Conservation (phyloP, 306 rosid species). For the Benincasa hispida region DNA sequence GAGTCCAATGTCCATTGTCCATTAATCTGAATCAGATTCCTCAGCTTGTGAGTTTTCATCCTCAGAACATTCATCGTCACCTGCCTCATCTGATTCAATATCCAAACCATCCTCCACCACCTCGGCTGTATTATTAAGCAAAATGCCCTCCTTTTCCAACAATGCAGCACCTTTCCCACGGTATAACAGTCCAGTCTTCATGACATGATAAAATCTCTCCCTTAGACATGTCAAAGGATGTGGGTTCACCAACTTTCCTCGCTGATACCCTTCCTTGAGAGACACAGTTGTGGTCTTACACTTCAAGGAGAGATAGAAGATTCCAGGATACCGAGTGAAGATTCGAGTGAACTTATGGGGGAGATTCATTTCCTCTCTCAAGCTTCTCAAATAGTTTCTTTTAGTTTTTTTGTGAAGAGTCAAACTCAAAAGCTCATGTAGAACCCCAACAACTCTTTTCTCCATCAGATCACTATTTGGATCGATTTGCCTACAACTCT, state of each 20-base stretch:
- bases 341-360: constrained; percentile 79
- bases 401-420: constrained; percentile 82
- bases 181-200: constrained; percentile 74
- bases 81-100: background rate
- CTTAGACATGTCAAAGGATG: constrained; percentile 59
- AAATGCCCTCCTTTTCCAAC: constrained; percentile 15
- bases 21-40: constrained; percentile 24
- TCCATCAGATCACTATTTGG: constrained; percentile 91
- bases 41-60: constrained; percentile 19
- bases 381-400: constrained; percentile 69
- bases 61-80: constrained; percentile 13
- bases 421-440: constrained; percentile 73
- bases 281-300: constrained; percentile 79
- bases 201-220: constrained; percentile 65
- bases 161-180: constrained; percentile 47
- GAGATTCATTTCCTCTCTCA: constrained; percentile 81
- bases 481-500: constrained; percentile 45
- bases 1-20: background rate
- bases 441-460: constrained; percentile 80
- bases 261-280: constrained; percentile 60
- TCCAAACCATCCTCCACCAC: background rate
- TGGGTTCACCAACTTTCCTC: constrained; percentile 63
- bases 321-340: constrained; percentile 77
- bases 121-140: background rate
- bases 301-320: constrained; percentile 73